Evolutionary conservation across 1,284 basidiomycete genomes (phyloP).

Genomic region (Fomitiporia mediterranea): DNA sequence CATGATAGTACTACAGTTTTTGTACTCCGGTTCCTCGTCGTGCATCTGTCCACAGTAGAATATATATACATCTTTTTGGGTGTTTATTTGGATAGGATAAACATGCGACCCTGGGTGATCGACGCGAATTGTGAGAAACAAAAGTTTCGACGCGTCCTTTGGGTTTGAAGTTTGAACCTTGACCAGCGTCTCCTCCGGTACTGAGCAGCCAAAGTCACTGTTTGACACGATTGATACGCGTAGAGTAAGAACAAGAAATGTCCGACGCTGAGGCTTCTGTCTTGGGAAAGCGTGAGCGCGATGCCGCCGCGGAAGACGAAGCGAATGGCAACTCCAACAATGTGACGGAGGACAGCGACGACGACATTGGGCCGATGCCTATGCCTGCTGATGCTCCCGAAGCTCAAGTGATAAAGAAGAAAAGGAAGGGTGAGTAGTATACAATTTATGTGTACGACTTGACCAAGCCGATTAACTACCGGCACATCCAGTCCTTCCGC

Average conservation of each 20-base stretch:
- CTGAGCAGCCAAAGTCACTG: no score
- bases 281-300: slow-evolving; percentile 61
- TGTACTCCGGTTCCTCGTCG: no score
- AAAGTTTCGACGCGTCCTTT: no score
- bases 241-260: slow-evolving; percentile 26
- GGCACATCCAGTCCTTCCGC: slow-evolving; percentile 51
- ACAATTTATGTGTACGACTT: neutral
- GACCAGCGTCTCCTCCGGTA: no score
- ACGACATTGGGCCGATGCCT: slow-evolving; percentile 76
- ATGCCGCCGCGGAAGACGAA: slow-evolving; percentile 29
- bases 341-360: slow-evolving; percentile 49
- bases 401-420: slow-evolving; percentile 50
- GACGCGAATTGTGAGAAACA: no score
- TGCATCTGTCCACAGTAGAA: no score
- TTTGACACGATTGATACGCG: neutral
- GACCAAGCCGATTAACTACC: neutral
- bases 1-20: no score
- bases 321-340: slow-evolving; percentile 25
- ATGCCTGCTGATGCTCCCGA: slow-evolving; percentile 44
- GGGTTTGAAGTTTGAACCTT: no score
- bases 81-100: no score
- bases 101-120: no score
- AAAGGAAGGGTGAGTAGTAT: slow-evolving; percentile 53
- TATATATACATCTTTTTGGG: no score
- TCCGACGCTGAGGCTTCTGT: slow-evolving; percentile 40